Evolutionary conservation across 176 grass and related monocot species (phyloP), one percentile per base, ranked within the genome.

Genomic region (Oryza meridionalis): DNA sequence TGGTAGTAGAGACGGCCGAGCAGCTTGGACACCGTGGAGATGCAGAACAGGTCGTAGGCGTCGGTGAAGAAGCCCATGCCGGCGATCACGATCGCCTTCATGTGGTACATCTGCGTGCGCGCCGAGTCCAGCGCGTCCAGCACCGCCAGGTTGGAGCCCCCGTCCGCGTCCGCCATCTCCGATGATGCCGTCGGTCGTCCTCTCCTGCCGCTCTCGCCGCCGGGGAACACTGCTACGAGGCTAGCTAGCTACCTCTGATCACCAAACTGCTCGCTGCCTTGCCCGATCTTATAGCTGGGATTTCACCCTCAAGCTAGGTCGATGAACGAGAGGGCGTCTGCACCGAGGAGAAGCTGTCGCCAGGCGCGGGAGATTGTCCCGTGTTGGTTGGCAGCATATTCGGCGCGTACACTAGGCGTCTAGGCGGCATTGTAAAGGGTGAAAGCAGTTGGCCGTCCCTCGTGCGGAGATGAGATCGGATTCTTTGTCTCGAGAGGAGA

Each of bases 1-100:
- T 19, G 7, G 88, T 88, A 91, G 82, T 94, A 94, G 79, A 94
- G 6, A 66, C 88, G 92, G 61, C 88, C 88, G 0, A 94, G 88
- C 62, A 94, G 82, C 82, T 91, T 94, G 74, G 92, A 85, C 4
- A 94, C 73, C n/a, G 81, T 81, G 25, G 86, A 87, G 84, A 95
- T 90, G 82, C 79, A 88, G 86, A 96, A 96, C 55, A 96, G 84
- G 49, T 96, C 94, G 40, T 96, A 96, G 4, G 88, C 86, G 26
- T 96, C 94, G 3, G 94, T 93, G 85, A 96, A 93, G 86, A 96
- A 96, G 31, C 94, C 94, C 94, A 96, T 96, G 73, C 91, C 94
- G 45, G 91, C 88, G 77, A 96, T 76, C 24, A 96, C 86, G 75
- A 96, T 96, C 21, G 94, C 86, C 73, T 82, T 90, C 77, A 90